Evolutionary conservation across 257 asterid genomes (phyloP).

Genomic region (Pogostemon cablin): DNA sequence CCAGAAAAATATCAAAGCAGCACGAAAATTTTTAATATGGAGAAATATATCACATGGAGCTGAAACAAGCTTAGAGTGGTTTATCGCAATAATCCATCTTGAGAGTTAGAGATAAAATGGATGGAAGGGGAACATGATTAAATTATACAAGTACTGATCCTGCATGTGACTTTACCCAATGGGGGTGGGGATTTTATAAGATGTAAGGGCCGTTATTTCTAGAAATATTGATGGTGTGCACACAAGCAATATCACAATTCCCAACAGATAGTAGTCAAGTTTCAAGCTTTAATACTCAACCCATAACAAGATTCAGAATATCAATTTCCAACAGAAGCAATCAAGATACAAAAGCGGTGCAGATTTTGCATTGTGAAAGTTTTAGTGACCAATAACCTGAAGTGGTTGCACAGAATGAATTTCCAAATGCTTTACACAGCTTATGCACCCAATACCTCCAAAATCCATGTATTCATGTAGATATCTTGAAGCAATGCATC

Average conservation of each 20-base stretch:
- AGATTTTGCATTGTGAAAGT: neutral
- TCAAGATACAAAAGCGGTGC: too few relatives aligned
- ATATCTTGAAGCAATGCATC: slow-evolving; percentile 80
- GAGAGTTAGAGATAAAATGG: slow-evolving; percentile 14
- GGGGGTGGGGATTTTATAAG: neutral
- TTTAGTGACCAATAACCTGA: slow-evolving; percentile 53
- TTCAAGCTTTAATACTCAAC: neutral
- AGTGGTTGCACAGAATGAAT: slow-evolving; percentile 42
- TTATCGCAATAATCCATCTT: slow-evolving; percentile 1
- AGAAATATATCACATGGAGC: slow-evolving; percentile 9
- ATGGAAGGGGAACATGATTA: neutral
- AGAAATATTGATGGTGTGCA: neutral
- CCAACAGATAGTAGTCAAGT: slow-evolving; percentile 9
- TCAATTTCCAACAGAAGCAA: neutral
- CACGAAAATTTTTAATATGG: neutral
- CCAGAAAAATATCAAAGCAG: neutral
- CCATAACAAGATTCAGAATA: neutral
- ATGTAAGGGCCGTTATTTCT: neutral
- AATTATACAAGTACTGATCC: neutral
- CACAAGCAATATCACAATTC: neutral
- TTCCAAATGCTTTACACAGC: slow-evolving; percentile 66
- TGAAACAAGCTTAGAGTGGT: slow-evolving; percentile 22
- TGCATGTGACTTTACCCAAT: neutral
- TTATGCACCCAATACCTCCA: slow-evolving; percentile 79
- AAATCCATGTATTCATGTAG: slow-evolving; percentile 78